phyloP scores from a whole-genome alignment of 441 rosid genomes.

The Populus hybrid region DNA sequence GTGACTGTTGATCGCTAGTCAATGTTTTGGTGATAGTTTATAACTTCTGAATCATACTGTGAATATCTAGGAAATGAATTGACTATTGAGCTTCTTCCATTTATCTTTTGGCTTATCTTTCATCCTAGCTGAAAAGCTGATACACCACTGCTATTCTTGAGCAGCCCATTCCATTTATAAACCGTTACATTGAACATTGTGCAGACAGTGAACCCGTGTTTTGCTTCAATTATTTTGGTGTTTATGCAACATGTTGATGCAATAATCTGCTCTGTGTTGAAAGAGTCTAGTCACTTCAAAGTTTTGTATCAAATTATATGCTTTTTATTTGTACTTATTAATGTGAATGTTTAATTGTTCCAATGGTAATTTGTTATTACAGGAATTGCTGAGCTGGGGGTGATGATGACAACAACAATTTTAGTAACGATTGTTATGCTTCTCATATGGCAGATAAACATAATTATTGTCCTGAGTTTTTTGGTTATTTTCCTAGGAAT shows the following conservation, averaged over 20 bases:
- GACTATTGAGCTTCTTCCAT: not conserved
- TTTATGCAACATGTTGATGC: not conserved
- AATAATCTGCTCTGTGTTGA: not conserved
- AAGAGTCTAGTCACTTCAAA: not conserved
- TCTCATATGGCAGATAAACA: conserved; percentile 97
- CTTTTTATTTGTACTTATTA: not conserved
- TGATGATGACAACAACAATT: conserved; percentile 96
- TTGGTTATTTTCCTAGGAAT: conserved; percentile 65
- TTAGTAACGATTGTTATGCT: conserved; percentile 94
- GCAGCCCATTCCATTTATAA: not conserved
- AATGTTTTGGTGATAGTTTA: not conserved
- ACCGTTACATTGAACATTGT: not conserved
- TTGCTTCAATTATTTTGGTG: not conserved
- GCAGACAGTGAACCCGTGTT: not conserved
- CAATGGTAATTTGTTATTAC: conserved; percentile 21
- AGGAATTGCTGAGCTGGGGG: conserved; percentile 97
- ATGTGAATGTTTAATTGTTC: not conserved
- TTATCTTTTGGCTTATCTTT: not conserved
- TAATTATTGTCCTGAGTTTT: conserved; percentile 65
- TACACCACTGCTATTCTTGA: not conserved
- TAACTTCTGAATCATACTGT: not conserved
- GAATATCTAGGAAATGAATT: not conserved
- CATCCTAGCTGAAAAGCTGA: not conserved
- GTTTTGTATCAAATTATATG: not conserved
- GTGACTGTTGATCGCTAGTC: not conserved